These are phyloP conservation scores for Fusarium sp. DNA, from an alignment of 2,329 filamentous ascomycete species.

Conservation along the genomic window DNA sequence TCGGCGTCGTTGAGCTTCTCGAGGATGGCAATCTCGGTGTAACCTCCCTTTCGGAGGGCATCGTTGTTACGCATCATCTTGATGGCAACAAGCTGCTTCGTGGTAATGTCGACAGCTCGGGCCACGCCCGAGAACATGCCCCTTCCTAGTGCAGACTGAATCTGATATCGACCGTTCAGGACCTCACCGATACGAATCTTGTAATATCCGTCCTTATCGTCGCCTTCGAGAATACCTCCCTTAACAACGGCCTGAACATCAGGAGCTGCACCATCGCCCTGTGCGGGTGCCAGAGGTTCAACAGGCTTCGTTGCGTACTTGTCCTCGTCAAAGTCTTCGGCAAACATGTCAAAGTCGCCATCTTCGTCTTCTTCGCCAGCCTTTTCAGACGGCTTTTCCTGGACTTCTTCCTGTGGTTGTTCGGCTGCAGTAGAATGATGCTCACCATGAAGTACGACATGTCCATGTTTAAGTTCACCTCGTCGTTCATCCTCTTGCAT, in stretches of 20 bases:
- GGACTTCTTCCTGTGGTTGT: slow-evolving; percentile 39
- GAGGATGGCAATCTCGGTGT: slow-evolving; percentile 94
- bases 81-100: slow-evolving; percentile 85
- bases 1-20: slow-evolving; percentile 88
- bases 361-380: slow-evolving; percentile 61
- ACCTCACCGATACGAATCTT: slow-evolving; percentile 93
- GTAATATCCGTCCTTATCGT: slow-evolving; percentile 96
- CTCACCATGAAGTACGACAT: slow-evolving; percentile 63
- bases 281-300: slow-evolving; percentile 48
- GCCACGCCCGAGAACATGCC: slow-evolving; percentile 99
- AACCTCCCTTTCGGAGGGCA: slow-evolving; percentile 88
- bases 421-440: slow-evolving; percentile 44
- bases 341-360: slow-evolving; percentile 83
- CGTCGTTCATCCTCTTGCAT: slow-evolving; percentile 86
- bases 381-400: slow-evolving; percentile 44
- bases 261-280: slow-evolving; percentile 59
- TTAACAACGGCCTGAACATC: slow-evolving; percentile 72
- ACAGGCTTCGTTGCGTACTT: slow-evolving; percentile 68
- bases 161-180: slow-evolving; percentile 87
- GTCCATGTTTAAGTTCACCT: slow-evolving; percentile 72
- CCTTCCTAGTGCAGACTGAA: slow-evolving; percentile 87
- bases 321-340: slow-evolving; percentile 78
- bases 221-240: slow-evolving; percentile 88
- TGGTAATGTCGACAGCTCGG: slow-evolving; percentile 82
- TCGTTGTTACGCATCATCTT: slow-evolving; percentile 99